These are phyloP conservation scores for Phalaenopsis hybrid DNA, from an alignment of 116 monocot species.

Conservation along the genomic window DNA sequence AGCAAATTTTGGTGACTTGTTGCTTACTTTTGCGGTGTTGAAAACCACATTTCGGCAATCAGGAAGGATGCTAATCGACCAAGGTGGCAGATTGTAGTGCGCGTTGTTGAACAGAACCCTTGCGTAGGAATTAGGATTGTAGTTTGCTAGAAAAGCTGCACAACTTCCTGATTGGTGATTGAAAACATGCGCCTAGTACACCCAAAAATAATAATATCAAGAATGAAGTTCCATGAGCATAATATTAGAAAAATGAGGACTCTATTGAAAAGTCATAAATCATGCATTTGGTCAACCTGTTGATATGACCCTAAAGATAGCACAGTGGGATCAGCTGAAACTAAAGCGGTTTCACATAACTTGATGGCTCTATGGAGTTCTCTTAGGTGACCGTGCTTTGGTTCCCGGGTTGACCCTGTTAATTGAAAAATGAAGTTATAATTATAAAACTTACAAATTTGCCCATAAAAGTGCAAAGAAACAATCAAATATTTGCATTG, in stretches of 20 bases:
- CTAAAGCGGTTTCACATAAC: conserved; percentile 74
- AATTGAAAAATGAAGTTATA: conserved; percentile 8
- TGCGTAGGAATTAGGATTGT: conserved; percentile 51
- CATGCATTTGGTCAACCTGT: conserved; percentile 35
- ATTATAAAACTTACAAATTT: not conserved
- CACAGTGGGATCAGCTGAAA: conserved; percentile 77
- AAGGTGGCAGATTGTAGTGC: conserved; percentile 89
- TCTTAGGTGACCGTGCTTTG: conserved; percentile 91
- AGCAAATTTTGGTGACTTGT: not conserved
- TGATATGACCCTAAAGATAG: conserved; percentile 70
- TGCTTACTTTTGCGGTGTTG: conserved; percentile 72
- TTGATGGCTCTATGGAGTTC: conserved; percentile 91
- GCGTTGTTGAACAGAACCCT: conserved; percentile 77
- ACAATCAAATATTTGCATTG: not conserved
- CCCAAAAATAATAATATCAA: conserved; percentile 4
- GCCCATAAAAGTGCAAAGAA: not conserved
- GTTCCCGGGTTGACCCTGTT: conserved; percentile 72
- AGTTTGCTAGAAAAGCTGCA: conserved; percentile 96
- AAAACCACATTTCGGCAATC: conserved; percentile 84
- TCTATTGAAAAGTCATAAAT: not conserved
- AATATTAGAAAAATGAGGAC: not conserved
- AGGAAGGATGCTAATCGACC: conserved; percentile 94
- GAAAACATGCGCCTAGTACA: conserved; percentile 77
- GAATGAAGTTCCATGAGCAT: not conserved
- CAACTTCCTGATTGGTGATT: conserved; percentile 63